Percentiles rank a stretch among this genome's conserved stretches.
These are phyloP conservation scores for Pulveroboletus ravenelii DNA, from an alignment of 768 basidiomycete genomes.

Conservation along the genomic window DNA sequence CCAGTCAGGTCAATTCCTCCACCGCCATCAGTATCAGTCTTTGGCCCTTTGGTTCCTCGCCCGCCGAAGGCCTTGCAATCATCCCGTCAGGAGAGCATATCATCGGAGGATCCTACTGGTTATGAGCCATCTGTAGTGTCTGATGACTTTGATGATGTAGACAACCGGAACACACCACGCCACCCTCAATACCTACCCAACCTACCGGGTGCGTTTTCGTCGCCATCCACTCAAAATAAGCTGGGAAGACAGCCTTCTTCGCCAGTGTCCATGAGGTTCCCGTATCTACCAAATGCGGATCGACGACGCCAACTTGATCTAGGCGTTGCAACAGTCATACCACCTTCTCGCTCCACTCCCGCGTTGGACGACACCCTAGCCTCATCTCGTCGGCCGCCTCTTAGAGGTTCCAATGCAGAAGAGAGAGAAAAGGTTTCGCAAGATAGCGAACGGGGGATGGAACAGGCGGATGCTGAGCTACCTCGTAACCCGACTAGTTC, in stretches of 20 bases:
- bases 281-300: constrained; percentile 23
- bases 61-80: constrained; percentile 42
- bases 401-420: constrained; percentile 26
- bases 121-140: constrained; percentile 57
- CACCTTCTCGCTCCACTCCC: constrained; percentile 26
- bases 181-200: constrained; percentile 32
- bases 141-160: constrained; percentile 57
- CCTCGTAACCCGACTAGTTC: constrained; percentile 13
- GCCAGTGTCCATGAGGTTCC: constrained; percentile 28
- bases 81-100: constrained; percentile 66
- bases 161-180: constrained; percentile 44
- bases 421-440: constrained; percentile 22
- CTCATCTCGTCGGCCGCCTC: constrained; percentile 23
- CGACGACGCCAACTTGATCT: constrained; percentile 24
- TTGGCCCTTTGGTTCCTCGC: constrained; percentile 47
- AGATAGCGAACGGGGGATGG: constrained; percentile 22
- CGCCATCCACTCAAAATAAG: constrained; percentile 36
- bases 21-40: constrained; percentile 42
- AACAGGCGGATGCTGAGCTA: constrained; percentile 17
- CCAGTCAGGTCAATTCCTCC: constrained; percentile 48
- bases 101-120: constrained; percentile 61
- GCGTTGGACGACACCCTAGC: constrained; percentile 30
- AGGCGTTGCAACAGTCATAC: constrained; percentile 16
- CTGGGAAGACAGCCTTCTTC: constrained; percentile 35
- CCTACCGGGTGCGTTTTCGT: constrained; percentile 26